Base-by-base conservation (phyloP, 179 eudicot species). In the Corrigiola litoralis region DNA sequence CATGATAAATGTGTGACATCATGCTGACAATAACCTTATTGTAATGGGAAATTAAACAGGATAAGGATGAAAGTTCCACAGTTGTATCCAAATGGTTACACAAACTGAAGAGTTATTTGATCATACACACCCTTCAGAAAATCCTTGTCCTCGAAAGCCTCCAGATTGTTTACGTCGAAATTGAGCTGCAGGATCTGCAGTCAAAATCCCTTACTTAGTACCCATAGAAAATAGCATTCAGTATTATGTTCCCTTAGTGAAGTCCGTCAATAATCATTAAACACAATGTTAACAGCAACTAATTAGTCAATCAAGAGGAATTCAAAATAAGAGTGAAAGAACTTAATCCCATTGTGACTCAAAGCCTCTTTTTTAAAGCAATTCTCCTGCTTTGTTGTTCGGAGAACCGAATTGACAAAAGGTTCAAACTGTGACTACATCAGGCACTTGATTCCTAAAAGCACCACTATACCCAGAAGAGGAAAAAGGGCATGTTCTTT, bases 121-220 rank as follows among this genome's bases (percentile, higher is more conserved):
- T 3, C 48, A 28, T 13, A 64, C 81, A 48, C 67, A 92, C 98
- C 97, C 98, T 82, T 90, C 98, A 5, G 92, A 80, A 76, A 84
- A 92, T 53, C 67, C 84, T 71, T 77, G 74, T 11, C 95, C 91
- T 11, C 97, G 80, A 73, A 85, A 92, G 14, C 95, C 94, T 70
- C 97, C 94, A 32, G 82, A 77, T 50, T 70, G 49, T 66, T 90
- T 90, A 11, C 89, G 86, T 36, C 73, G 74, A 55, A 74, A 34
- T 46, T 64, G 84, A 17, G 89, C 80, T 11, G 71, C 77, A 58
- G 89, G 79, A 79, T 82, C 98, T 92, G 85, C 75, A 56, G 5
- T 58, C 27, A 41, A 41, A 3, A 63, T 21, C 47, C 16, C 37
- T 23, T 27, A 0, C 13, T 63, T 47, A 55, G 48, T 23, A 12